Percentiles rank a stretch among this genome's conserved stretches.
Conservation (phyloP, 768 basidiomycete genomes). For the Xerocomellus amylosporus region DNA sequence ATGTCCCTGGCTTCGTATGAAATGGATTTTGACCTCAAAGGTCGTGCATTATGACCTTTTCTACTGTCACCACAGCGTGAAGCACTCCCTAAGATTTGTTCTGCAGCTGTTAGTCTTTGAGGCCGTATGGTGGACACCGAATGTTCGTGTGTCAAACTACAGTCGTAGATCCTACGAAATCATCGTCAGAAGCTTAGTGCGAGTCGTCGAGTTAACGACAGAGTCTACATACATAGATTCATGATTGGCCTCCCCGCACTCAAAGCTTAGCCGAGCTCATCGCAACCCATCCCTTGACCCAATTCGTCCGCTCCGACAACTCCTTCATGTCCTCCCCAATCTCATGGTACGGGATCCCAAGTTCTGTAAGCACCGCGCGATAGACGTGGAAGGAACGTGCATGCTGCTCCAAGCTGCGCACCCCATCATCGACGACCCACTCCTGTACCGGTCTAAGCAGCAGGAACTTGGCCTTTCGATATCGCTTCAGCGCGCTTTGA, state of each 20-base stretch:
- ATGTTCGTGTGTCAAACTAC: background rate
- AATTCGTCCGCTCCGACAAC: slow-evolving; percentile 28
- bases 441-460: slow-evolving; percentile 53
- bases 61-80: slow-evolving; percentile 9
- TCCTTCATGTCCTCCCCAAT: slow-evolving; percentile 45
- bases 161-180: background rate
- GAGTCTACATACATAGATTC: background rate
- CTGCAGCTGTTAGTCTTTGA: slow-evolving; percentile 7
- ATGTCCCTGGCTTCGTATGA: slow-evolving; percentile 4
- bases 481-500: slow-evolving; percentile 40
- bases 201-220: background rate
- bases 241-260: background rate
- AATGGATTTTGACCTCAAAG: slow-evolving; percentile 20
- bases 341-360: slow-evolving; percentile 44
- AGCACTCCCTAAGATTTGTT: background rate
- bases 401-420: slow-evolving; percentile 54
- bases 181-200: background rate
- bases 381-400: slow-evolving; percentile 39
- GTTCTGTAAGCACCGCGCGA: slow-evolving; percentile 36
- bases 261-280: slow-evolving; percentile 4
- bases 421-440: slow-evolving; percentile 64
- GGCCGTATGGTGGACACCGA: background rate
- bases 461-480: slow-evolving; percentile 49
- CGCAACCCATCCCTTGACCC: slow-evolving; percentile 17
- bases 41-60: slow-evolving; percentile 30